Conservation (phyloP, 1,284 basidiomycete genomes). For the Microbotryum intermedium region DNA sequence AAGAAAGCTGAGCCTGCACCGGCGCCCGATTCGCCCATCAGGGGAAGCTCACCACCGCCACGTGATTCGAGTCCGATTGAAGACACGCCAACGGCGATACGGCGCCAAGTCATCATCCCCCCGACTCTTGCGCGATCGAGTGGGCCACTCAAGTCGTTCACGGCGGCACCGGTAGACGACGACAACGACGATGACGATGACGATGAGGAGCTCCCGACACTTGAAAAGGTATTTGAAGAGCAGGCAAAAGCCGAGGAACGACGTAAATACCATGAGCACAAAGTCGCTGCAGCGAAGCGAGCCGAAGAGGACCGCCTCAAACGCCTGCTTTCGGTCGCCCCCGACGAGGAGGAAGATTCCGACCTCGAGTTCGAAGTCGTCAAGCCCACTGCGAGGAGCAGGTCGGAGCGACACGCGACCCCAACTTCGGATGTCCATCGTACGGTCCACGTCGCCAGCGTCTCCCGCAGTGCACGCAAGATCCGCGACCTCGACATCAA, state of each 20-base stretch:
- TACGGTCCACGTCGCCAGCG: not conserved
- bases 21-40: not conserved
- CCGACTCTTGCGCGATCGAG: not conserved
- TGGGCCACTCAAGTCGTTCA: not conserved
- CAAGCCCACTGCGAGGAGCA: not conserved
- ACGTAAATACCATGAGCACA: not conserved
- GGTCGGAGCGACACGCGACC: not conserved
- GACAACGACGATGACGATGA: not conserved
- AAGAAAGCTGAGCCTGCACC: constrained; percentile 4
- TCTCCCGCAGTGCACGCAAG: not conserved
- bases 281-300: not conserved
- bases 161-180: not conserved
- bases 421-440: not conserved
- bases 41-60: constrained; percentile 4
- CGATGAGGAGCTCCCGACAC: constrained; percentile 1
- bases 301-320: not conserved
- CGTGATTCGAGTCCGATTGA: not conserved
- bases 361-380: constrained; percentile 24
- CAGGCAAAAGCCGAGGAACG: not conserved
- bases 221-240: not conserved
- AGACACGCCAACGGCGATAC: too few relatives aligned
- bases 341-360: not conserved
- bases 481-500: constrained; percentile 1
- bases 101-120: not conserved
- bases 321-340: not conserved